A percentile compares a stretch with the other conserved stretches of the same genome.
phyloP scores from a whole-genome alignment of 371 early-diverging fungal species.

The Caulochytrium protostelioides region DNA sequence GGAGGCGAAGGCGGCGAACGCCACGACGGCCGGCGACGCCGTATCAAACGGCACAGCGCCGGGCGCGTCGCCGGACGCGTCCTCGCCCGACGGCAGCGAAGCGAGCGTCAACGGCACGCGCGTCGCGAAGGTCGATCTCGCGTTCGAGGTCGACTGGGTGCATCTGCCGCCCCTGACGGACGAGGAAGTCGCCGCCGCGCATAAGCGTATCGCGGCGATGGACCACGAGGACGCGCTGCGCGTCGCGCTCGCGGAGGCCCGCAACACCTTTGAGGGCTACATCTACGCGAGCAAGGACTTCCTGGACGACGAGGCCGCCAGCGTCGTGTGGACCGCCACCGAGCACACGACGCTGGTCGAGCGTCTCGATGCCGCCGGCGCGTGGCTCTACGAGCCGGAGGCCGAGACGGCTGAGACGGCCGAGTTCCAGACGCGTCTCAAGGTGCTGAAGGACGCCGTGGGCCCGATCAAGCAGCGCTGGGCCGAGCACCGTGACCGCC shows the following conservation, averaged over 20 bases:
- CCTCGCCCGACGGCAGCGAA: no score
- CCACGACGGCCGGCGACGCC: slow-evolving; percentile 1
- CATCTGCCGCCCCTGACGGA: slow-evolving; percentile 14
- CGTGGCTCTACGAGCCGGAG: slow-evolving; percentile 75
- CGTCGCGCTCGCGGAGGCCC: slow-evolving; percentile 53
- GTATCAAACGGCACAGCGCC: no score
- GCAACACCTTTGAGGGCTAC: slow-evolving; percentile 72
- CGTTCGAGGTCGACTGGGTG: slow-evolving; percentile 17
- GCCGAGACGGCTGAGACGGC: slow-evolving; percentile 40
- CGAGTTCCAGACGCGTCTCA: slow-evolving; percentile 9
- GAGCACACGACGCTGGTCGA: slow-evolving; percentile 44
- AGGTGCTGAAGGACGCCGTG: slow-evolving; percentile 26
- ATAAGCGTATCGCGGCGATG: slow-evolving; percentile 14
- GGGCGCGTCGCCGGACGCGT: no score
- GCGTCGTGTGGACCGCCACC: slow-evolving; percentile 38
- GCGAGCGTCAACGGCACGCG: slow-evolving; percentile 5
- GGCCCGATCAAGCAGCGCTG: slow-evolving; percentile 37
- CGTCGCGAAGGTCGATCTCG: slow-evolving; percentile 33
- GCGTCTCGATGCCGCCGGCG: slow-evolving; percentile 36
- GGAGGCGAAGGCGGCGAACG: slow-evolving; percentile 11
- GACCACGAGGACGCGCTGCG: slow-evolving; percentile 36
- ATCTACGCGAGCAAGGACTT: slow-evolving; percentile 66
- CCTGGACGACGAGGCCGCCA: slow-evolving; percentile 44
- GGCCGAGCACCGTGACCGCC: slow-evolving; percentile 35
- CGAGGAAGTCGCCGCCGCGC: slow-evolving; percentile 5